Evolutionary conservation across 2,329 filamentous ascomycete species (phyloP), one percentile per base, ranked within the genome.

Genomic region (Fusarium solani-melongenae): DNA sequence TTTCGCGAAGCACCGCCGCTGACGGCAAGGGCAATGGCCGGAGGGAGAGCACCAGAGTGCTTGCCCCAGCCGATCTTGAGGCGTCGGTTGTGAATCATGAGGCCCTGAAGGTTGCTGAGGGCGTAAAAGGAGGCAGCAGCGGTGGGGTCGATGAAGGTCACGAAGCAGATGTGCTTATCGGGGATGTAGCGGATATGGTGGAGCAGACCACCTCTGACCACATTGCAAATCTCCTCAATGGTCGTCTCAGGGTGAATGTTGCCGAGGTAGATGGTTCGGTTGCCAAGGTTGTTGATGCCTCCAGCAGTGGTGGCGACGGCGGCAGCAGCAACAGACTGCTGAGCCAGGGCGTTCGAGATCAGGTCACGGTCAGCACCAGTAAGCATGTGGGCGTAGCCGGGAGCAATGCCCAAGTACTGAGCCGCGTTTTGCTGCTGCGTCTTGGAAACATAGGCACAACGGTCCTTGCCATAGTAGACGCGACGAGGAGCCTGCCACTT

Each of bases 51-150:
- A 69, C 96, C 96, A 6, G 96, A 99, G 84, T 99, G 96, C 88
- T 99, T 99, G 74, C 96, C 96, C 96, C 96, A 99, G 75, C 96
- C 96, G 82, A 99, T 98, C 89, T 99, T 99, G 76, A 99, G 88
- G 62, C 96, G 92, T 73, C 96, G 91, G 85, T 99, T 99, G 86
- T 99, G 96, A 78, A 99, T 99, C 96, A 99, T 99, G 74, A 99
- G 86, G 27, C 96, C 96, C 82, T 99, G 96, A 31, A 99, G 88
- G 84, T 98, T 98, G 89, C 95, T 98, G 69, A 99, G 87, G 46
- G 96, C 96, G 79, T 98, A 99, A 87, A 99, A 99, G 1, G 96
- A 98, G 44, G 96, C 96, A 27, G 96, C 96, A 5, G 96, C 97
- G 27, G 96, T 99, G 10, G 96, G 96, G 80, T 99, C 96, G 82